Conservation (phyloP, 148 eudicot species). For the Beta vulgaris region DNA sequence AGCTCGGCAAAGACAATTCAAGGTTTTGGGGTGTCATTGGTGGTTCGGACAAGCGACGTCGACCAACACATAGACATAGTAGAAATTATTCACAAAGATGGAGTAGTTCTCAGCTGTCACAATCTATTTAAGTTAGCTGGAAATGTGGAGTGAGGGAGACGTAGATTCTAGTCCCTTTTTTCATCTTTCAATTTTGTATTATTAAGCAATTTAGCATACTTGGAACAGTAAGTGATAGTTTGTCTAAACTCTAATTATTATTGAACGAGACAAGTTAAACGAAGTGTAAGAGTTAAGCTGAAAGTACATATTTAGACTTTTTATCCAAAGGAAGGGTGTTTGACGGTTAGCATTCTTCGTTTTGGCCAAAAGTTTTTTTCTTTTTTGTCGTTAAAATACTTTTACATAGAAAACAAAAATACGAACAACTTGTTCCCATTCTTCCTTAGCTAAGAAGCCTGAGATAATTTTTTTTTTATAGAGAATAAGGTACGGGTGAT, state of each 20-base stretch:
- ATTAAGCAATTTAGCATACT: neutral
- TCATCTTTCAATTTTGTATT: neutral
- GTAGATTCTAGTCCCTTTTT: neutral
- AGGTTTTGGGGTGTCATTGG: constrained; percentile 90
- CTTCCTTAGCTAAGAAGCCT: no score
- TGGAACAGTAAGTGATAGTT: neutral
- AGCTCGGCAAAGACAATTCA: constrained; percentile 89
- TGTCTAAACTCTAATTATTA: neutral
- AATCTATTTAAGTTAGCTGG: constrained; percentile 34
- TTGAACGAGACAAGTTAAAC: neutral
- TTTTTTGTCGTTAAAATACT: no score
- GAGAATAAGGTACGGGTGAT: no score
- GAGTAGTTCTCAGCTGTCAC: constrained; percentile 30
- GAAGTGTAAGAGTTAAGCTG: constrained; percentile 6
- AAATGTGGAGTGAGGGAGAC: neutral
- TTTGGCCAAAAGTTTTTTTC: no score
- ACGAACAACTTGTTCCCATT: no score
- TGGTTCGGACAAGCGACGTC: constrained; percentile 89
- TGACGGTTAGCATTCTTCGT: neutral
- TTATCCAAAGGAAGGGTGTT: neutral
- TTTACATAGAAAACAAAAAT: no score
- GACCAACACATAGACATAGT: constrained; percentile 38
- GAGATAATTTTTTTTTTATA: no score
- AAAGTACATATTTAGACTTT: neutral
- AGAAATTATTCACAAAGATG: constrained; percentile 9